phyloP scores from a whole-genome alignment of 345 rosid species.

The Sonneratia caseolaris region DNA sequence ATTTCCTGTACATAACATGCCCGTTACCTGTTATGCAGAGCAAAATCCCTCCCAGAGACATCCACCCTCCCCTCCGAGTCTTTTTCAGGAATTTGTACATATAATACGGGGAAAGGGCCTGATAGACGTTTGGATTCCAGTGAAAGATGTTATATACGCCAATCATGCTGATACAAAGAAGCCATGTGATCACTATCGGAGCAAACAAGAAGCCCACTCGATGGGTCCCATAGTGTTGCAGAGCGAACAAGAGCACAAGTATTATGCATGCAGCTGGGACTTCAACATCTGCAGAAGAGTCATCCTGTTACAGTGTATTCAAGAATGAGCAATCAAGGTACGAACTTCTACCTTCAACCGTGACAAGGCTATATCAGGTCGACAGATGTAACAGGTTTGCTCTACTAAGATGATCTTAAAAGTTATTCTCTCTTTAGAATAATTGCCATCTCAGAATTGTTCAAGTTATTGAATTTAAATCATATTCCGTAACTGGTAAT shows the following conservation, averaged over 20 bases:
- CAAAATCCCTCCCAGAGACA: conserved; percentile 95
- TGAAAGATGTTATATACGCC: conserved; percentile 76
- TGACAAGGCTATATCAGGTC: too few relatives aligned
- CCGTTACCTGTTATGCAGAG: conserved; percentile 77
- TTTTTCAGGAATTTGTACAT: conserved; percentile 83
- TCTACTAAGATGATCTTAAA: background rate
- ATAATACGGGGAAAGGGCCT: conserved; percentile 92
- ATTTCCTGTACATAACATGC: background rate
- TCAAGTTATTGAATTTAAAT: too few relatives aligned
- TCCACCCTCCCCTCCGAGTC: conserved; percentile 92
- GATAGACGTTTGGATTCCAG: conserved; percentile 91
- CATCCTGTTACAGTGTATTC: background rate
- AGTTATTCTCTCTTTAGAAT: background rate
- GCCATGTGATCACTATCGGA: conserved; percentile 70
- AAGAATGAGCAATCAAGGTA: background rate
- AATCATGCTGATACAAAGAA: conserved; percentile 74
- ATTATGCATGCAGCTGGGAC: conserved; percentile 70
- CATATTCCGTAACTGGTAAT: background rate
- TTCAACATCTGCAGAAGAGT: conserved; percentile 59
- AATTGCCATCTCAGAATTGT: background rate
- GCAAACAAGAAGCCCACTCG: conserved; percentile 79
- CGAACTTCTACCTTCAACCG: background rate
- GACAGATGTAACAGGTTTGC: background rate
- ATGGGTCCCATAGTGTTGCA: conserved; percentile 86
- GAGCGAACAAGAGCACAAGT: conserved; percentile 56